phyloP scores from a whole-genome alignment of 306 rosid genomes.

The Ceratonia siliqua region DNA sequence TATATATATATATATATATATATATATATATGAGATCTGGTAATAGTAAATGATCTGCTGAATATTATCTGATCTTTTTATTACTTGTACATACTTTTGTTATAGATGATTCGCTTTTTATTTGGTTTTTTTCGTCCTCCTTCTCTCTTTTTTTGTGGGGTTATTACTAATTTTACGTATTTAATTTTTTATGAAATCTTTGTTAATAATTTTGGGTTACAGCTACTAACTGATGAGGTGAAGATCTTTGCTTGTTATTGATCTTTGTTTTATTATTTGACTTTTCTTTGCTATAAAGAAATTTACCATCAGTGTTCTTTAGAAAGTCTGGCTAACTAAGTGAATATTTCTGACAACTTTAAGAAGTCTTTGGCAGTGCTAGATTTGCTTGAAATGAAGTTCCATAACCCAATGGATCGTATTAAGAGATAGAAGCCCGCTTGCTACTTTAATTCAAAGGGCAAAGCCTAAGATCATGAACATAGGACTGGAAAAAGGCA shows the following conservation, averaged over 20 bases:
- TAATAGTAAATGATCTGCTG: conserved; percentile 28
- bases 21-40: conserved; percentile 36
- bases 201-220: background rate
- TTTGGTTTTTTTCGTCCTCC: background rate
- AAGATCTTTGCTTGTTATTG: background rate
- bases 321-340: background rate
- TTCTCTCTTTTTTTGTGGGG: background rate
- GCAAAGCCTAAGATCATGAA: background rate
- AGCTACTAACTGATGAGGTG: background rate
- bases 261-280: conserved; percentile 11
- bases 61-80: conserved; percentile 9
- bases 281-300: background rate
- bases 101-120: background rate
- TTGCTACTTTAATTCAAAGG: background rate
- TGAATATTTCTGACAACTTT: conserved; percentile 6
- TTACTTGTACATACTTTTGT: background rate
- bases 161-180: conserved; percentile 2
- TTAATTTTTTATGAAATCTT: background rate
- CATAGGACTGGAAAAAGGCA: conserved; percentile 1
- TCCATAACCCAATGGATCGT: background rate
- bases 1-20: background rate
- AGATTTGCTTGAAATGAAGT: conserved; percentile 27
- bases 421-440: too few species aligned
- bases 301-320: background rate
- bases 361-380: conserved; percentile 24